Conservation (phyloP, 2,329 filamentous ascomycete species). For the Nemania diffusa region DNA sequence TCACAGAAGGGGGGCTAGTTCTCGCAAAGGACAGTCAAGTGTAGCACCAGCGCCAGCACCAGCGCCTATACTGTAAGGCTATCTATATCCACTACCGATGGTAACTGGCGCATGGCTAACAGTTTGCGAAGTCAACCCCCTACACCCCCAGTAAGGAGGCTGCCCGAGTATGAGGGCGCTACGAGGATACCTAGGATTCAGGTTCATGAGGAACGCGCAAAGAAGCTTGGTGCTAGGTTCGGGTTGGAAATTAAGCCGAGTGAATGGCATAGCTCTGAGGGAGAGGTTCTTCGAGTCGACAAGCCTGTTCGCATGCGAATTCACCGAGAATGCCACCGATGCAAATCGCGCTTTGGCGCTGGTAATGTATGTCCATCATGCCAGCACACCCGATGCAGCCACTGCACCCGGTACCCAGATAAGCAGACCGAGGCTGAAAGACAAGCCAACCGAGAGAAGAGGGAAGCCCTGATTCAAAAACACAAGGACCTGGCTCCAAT, state of each 20-base stretch:
- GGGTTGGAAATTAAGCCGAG: constrained; percentile 65
- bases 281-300: constrained; percentile 72
- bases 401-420: constrained; percentile 79
- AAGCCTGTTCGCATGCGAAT: constrained; percentile 83
- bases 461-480: constrained; percentile 62
- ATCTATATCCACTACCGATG: neutral
- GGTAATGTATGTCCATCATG: constrained; percentile 81
- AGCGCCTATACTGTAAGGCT: constrained; percentile 40
- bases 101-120: constrained; percentile 32
- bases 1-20: constrained; percentile 54
- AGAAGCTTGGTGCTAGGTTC: constrained; percentile 65
- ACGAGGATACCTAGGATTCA: constrained; percentile 60
- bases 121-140: constrained; percentile 36
- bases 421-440: constrained; percentile 69
- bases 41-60: constrained; percentile 29
- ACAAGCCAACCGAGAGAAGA: constrained; percentile 62
- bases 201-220: constrained; percentile 66
- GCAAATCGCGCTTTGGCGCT: constrained; percentile 76
- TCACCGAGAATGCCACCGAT: constrained; percentile 83
- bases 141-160: constrained; percentile 30
- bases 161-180: constrained; percentile 45
- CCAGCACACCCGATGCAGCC: constrained; percentile 81
- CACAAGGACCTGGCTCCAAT: constrained; percentile 67
- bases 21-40: constrained; percentile 36
- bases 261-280: constrained; percentile 63